Percentiles rank a stretch among this genome's conserved stretches.
Conservation (phyloP, 2,329 filamentous ascomycete species). For the Penicillium freii region DNA sequence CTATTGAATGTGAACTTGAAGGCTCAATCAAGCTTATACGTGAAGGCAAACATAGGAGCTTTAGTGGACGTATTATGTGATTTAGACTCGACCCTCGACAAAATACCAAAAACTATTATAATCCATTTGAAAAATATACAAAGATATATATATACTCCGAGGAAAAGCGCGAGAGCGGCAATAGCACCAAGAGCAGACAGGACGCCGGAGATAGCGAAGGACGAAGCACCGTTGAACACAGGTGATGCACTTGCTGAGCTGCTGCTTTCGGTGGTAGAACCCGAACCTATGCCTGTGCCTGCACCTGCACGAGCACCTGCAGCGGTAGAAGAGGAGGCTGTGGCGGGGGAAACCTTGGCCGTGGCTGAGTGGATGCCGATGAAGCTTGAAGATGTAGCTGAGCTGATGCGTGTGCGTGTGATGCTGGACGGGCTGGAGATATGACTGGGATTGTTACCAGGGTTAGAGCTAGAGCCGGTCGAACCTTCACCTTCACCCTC, state of each 20-base stretch:
- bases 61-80: background rate
- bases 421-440: background rate
- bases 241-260: background rate
- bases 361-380: background rate
- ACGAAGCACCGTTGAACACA: constrained; percentile 1
- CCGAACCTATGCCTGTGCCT: background rate
- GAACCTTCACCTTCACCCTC: background rate
- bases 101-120: background rate
- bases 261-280: background rate
- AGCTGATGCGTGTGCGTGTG: background rate
- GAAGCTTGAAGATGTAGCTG: background rate
- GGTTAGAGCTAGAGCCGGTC: background rate
- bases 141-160: background rate
- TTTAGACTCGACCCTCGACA: background rate
- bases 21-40: background rate
- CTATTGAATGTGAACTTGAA: background rate
- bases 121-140: background rate
- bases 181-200: constrained; percentile 1
- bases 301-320: background rate
- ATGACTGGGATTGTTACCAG: background rate
- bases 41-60: background rate
- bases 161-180: background rate
- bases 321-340: background rate
- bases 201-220: background rate
- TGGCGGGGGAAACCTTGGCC: background rate